Conservation (phyloP, 179 eudicot species). For the Actinidia polygama region DNA sequence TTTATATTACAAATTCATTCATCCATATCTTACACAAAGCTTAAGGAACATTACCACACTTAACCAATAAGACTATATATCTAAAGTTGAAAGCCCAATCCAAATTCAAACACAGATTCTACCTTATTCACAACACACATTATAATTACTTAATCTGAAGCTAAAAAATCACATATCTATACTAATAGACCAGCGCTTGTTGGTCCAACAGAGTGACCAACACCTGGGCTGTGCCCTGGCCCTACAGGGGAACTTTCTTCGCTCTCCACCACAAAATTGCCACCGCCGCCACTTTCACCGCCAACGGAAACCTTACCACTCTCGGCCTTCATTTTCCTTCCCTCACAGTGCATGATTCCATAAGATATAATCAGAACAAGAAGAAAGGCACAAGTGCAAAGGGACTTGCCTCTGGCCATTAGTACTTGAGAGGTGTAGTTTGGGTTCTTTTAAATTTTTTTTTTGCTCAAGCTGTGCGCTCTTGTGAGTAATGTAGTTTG, state of each 20-base stretch:
- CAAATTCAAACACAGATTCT: neutral
- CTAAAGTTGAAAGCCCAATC: neutral
- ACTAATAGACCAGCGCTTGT: neutral
- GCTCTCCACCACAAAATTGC: neutral
- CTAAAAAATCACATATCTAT: neutral
- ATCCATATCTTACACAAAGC: neutral
- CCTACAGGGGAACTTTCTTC: neutral
- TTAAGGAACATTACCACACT: neutral
- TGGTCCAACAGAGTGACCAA: constrained; percentile 17
- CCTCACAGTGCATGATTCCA: neutral
- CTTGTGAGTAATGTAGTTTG: neutral
- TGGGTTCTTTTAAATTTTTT: neutral
- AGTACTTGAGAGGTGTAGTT: neutral
- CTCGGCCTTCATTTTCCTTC: constrained; percentile 11
- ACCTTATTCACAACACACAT: no score
- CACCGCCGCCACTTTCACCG: neutral
- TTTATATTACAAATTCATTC: no score
- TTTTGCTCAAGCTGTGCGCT: neutral
- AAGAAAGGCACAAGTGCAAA: constrained; percentile 10
- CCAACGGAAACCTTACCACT: neutral
- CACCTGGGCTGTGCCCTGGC: constrained; percentile 19
- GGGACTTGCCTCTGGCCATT: constrained; percentile 17
- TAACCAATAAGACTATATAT: no score
- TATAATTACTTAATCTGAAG: neutral
- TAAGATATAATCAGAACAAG: constrained; percentile 9